phyloP scores from a whole-genome alignment of 192 early-diverging fungal genomes.

The Coemansia sp. region DNA sequence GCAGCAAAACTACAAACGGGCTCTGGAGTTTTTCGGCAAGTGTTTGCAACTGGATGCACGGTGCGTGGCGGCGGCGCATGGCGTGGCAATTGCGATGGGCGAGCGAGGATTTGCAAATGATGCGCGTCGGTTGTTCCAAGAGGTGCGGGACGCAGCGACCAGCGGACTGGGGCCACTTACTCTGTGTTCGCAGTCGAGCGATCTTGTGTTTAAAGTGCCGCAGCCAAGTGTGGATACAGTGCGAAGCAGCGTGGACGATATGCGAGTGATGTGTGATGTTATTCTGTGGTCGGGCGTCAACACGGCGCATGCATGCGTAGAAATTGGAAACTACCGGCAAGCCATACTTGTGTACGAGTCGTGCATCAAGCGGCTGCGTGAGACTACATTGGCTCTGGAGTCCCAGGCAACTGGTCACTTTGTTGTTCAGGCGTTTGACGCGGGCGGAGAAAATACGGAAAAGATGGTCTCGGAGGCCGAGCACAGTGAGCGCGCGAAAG shows the following conservation, averaged over 20 bases:
- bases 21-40: conserved; percentile 80
- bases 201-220: conserved; percentile 35
- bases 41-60: conserved; percentile 64
- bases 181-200: conserved; percentile 14
- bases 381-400: conserved; percentile 17
- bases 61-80: conserved; percentile 81
- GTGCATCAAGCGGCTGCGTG: conserved; percentile 52
- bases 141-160: conserved; percentile 60
- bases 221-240: not conserved
- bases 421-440: not conserved
- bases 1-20: conserved; percentile 61
- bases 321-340: conserved; percentile 70
- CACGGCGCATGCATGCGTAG: conserved; percentile 73
- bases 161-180: conserved; percentile 31
- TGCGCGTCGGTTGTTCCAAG: conserved; percentile 67
- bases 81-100: conserved; percentile 80
- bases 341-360: conserved; percentile 72
- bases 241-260: not conserved
- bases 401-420: not conserved
- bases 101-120: conserved; percentile 63
- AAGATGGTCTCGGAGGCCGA: conserved; percentile 19
- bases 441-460: not conserved
- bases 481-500: conserved; percentile 18
- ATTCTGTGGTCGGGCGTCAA: conserved; percentile 64
- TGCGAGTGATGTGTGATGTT: conserved; percentile 32